Base-by-base conservation (phyloP, 2,329 filamentous ascomycete species). In the Colletotrichum brevisporum region DNA sequence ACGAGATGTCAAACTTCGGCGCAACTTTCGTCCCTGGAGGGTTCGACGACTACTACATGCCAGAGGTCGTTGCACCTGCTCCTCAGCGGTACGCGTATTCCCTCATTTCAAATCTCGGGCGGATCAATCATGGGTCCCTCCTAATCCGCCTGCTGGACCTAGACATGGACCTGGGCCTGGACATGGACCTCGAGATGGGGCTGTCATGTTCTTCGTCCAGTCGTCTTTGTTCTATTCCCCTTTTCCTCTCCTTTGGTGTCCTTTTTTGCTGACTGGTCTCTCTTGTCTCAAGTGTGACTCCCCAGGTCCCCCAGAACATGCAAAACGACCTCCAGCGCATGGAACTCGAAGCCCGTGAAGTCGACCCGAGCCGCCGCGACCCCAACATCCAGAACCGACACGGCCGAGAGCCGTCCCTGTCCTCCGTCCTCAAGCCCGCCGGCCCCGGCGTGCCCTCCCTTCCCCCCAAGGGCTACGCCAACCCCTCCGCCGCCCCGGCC, bases 271-370 rank as follows among this genome's bases (percentile, higher is more conserved):
- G 77, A 83, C 80, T 72, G 72, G 75, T 74, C 75, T 78, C 73
- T 75, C 75, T 77, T 77, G 31, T 52, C 72, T 78, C 74, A 81
- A 97, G 94, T 84, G 90, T 97, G 77, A 97, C 95, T 90, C 93
- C 94, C 79, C 94, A 98, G 86, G 94, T 98, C 73, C 94, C 95
- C 74, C 93, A 95, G 82, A 95, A 97, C 82, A 98, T 99, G 89
- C 94, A 97, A 83, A 92, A 97, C 77, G 95, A 93, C 82, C 89
- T 99, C 73, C 93, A 95, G 76, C 91, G 95, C 80, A 90, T 99
- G 84, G 95, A 98, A 85, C 87, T 94, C 70, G 91, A 94, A 84
- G 92, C 92, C 70, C 83, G 81, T 83, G 87, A 84, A 81, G 82
- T 81, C 76, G 81, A 78, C 75, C 75, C 77, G 78, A 78, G 74